Evolutionary conservation across 2,329 filamentous ascomycete genomes (phyloP).

Genomic region (Plectosphaerella sp.): DNA sequence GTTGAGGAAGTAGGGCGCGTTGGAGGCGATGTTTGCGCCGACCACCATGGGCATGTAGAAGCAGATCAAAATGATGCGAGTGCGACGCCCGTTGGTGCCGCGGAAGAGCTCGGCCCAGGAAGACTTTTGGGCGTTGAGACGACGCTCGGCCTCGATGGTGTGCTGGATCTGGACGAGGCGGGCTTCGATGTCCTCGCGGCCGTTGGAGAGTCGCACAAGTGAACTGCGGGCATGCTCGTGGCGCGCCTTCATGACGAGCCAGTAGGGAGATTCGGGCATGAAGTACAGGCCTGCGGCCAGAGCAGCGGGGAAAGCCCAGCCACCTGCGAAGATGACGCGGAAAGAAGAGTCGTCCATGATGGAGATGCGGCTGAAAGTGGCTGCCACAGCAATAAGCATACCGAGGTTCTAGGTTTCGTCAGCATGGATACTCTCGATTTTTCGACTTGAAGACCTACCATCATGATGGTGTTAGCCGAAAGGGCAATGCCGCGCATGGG

Average conservation of each 20-base stretch:
- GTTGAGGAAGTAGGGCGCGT: slow-evolving; percentile 19
- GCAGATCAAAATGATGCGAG: slow-evolving; percentile 12
- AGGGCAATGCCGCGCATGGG: slow-evolving; percentile 12
- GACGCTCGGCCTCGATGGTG: slow-evolving; percentile 5
- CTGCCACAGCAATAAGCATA: slow-evolving; percentile 10
- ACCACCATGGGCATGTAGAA: slow-evolving; percentile 13
- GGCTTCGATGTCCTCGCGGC: not conserved
- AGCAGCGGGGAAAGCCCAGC: slow-evolving; percentile 23
- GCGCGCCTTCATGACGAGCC: slow-evolving; percentile 28
- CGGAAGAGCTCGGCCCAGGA: not conserved
- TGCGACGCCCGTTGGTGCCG: slow-evolving; percentile 13
- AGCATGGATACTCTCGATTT: too few relatives aligned
- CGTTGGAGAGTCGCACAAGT: not conserved
- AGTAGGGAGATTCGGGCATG: slow-evolving; percentile 24
- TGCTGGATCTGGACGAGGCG: slow-evolving; percentile 2
- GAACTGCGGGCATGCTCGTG: slow-evolving; percentile 26
- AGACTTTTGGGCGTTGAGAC: not conserved
- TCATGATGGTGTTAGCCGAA: slow-evolving; percentile 7
- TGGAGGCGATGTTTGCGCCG: slow-evolving; percentile 14
- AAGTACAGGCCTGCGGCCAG: slow-evolving; percentile 11
- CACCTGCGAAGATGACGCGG: slow-evolving; percentile 10
- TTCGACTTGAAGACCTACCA: not conserved
- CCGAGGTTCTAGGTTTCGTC: slow-evolving; percentile 6
- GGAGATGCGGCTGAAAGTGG: slow-evolving; percentile 10
- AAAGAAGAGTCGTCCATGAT: slow-evolving; percentile 12